phyloP scores from a whole-genome alignment of 345 rosid genomes.

The Dovyalis caffra region DNA sequence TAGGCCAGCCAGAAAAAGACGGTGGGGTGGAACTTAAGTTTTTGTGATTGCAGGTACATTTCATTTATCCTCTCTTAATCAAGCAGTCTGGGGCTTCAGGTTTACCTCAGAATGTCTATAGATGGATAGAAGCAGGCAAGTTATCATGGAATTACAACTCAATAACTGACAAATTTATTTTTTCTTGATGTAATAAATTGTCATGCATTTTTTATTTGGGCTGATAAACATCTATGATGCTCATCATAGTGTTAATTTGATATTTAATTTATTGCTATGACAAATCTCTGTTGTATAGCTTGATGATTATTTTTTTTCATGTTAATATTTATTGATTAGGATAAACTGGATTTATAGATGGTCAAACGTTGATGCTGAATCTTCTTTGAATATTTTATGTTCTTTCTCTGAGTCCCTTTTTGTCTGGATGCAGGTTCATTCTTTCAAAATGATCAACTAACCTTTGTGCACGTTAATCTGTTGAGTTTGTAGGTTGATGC shows the following conservation, averaged over 20 bases:
- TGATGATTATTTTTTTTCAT: not conserved
- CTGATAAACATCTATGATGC: not conserved
- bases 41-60: not conserved
- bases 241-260: not conserved
- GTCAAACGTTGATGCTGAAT: not conserved
- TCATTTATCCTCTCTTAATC: not conserved
- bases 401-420: not conserved
- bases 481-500: too few species aligned
- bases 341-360: not conserved
- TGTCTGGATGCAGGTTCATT: not conserved
- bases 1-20: conserved; percentile 57
- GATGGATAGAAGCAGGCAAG: not conserved
- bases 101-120: not conserved
- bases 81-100: not conserved
- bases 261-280: not conserved
- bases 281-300: not conserved
- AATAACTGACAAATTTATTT: too few species aligned
- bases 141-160: not conserved
- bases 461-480: too few species aligned
- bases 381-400: too few species aligned
- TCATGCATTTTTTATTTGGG: not conserved
- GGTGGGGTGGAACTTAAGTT: conserved; percentile 45
- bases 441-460: too few species aligned
- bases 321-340: not conserved
- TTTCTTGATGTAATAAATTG: not conserved